Percentiles rank a stretch among this genome's conserved stretches.
These are phyloP conservation scores for Fusarium euwallaceae DNA, from an alignment of 2,329 filamentous ascomycete species.

Conservation along the genomic window DNA sequence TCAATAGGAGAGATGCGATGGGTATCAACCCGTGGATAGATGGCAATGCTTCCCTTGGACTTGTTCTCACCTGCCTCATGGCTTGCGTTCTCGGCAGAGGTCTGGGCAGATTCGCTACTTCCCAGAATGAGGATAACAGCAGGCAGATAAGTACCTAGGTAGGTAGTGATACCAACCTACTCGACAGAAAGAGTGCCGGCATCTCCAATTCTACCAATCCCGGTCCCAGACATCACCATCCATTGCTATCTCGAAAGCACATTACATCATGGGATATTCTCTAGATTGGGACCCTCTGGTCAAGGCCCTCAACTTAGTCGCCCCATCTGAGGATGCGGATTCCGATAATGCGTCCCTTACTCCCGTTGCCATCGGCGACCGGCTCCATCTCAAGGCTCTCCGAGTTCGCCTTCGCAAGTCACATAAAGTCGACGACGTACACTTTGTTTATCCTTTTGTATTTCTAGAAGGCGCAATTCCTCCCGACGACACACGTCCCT, in stretches of 20 bases:
- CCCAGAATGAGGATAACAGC: neutral
- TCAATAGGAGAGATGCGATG: neutral
- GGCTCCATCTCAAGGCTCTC: neutral
- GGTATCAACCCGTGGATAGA: neutral
- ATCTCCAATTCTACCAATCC: neutral
- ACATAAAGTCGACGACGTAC: neutral
- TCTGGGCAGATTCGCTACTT: neutral
- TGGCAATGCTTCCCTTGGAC: neutral
- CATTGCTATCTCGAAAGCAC: neutral
- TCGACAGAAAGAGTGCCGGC: neutral
- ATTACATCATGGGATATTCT: neutral
- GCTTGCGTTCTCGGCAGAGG: neutral
- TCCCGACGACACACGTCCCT: neutral
- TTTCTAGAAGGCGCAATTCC: neutral
- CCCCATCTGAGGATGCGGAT: neutral
- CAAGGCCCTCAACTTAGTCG: neutral
- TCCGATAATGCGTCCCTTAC: too few relatives aligned
- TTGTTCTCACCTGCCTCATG: neutral
- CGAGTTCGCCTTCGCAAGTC: neutral
- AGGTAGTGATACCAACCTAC: neutral
- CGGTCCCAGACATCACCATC: neutral
- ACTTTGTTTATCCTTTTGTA: neutral
- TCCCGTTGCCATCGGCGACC: neutral
- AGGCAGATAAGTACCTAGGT: neutral
- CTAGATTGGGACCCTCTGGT: neutral